A percentile compares a stretch with the other conserved stretches of the same genome.
These are phyloP conservation scores for Aspergillus quadricinctus DNA, from an alignment of 2,329 filamentous ascomycete genomes.

Conservation along the genomic window DNA sequence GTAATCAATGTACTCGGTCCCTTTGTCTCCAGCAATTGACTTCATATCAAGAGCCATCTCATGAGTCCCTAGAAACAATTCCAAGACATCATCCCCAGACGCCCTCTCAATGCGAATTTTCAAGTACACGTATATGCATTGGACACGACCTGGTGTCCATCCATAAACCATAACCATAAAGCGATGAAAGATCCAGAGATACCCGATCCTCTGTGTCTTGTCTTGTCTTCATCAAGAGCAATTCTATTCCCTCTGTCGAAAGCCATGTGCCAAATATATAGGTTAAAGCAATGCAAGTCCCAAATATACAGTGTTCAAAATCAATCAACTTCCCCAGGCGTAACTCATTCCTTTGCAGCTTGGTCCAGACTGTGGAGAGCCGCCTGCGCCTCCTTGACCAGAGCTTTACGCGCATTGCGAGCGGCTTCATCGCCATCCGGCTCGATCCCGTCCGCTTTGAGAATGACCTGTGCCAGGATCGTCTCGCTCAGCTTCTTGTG, in stretches of 20 bases:
- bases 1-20: neutral
- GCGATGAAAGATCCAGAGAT: neutral
- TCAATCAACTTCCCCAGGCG: neutral
- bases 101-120: neutral
- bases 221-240: neutral
- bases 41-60: neutral
- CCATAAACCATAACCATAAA: neutral
- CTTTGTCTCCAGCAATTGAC: neutral
- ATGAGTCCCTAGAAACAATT: neutral
- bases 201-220: neutral
- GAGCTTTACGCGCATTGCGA: conserved; percentile 44
- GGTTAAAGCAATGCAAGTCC: neutral
- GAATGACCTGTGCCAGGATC: conserved; percentile 39
- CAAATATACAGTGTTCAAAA: neutral
- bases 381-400: conserved; percentile 41
- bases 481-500: conserved; percentile 43
- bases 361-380: conserved; percentile 37
- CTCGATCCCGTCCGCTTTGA: conserved; percentile 67
- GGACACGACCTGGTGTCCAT: neutral
- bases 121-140: neutral
- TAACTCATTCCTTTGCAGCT: conserved; percentile 16
- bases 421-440: conserved; percentile 61
- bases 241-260: neutral
- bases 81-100: too few species aligned
- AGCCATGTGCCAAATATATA: neutral